Evolutionary conservation across 2,329 filamentous ascomycete genomes (phyloP).

Genomic region (Penicillium fuscoglaucum): DNA sequence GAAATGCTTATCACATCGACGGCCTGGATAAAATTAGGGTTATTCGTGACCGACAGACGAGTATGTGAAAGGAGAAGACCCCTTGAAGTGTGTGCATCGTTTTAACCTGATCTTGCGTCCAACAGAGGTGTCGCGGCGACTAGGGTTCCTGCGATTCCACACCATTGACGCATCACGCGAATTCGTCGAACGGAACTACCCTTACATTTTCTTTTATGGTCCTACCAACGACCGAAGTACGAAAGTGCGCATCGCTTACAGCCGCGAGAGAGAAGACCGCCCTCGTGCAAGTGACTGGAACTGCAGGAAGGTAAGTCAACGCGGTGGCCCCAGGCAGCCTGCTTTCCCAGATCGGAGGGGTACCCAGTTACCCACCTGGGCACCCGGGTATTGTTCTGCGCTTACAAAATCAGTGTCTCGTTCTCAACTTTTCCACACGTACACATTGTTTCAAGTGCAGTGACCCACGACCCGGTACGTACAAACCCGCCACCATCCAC

Average conservation of each 20-base stretch:
- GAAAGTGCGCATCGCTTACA: conserved; percentile 54
- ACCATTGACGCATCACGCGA: conserved; percentile 50
- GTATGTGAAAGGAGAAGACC: conserved; percentile 36
- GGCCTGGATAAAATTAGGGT: conserved; percentile 58
- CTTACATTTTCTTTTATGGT: conserved; percentile 52
- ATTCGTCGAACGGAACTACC: conserved; percentile 57
- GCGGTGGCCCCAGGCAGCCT: background rate
- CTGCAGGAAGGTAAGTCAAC: conserved; percentile 50
- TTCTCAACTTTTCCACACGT: conserved; percentile 59
- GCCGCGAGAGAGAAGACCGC: conserved; percentile 55
- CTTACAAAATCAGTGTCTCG: conserved; percentile 48
- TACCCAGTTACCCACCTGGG: background rate
- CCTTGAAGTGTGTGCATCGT: background rate
- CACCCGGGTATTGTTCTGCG: background rate
- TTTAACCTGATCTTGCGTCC: background rate
- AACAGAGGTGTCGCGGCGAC: conserved; percentile 55
- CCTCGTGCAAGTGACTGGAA: conserved; percentile 56
- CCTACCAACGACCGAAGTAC: conserved; percentile 45
- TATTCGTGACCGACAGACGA: conserved; percentile 60
- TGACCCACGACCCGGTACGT: conserved; percentile 53
- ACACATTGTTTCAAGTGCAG: conserved; percentile 61
- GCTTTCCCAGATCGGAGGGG: background rate
- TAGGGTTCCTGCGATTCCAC: conserved; percentile 58
- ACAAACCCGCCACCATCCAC: background rate
- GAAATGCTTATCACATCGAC: conserved; percentile 52